These are phyloP conservation scores for Ottelia alismoides DNA, from an alignment of 106 monocot species.

Conservation along the genomic window DNA sequence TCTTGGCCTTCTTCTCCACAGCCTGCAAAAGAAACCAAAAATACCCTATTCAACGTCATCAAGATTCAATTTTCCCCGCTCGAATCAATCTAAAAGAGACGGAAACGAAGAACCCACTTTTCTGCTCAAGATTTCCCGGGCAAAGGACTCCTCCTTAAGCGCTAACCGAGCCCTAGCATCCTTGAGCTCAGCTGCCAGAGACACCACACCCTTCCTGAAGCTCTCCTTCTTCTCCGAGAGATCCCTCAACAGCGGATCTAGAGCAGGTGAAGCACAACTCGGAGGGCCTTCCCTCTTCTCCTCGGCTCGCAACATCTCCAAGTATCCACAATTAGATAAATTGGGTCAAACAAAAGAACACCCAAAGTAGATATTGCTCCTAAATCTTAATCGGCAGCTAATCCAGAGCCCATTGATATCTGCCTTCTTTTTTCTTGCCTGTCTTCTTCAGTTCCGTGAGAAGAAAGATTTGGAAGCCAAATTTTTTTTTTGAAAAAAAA, in stretches of 20 bases:
- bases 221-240: conserved; percentile 76
- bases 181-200: conserved; percentile 69
- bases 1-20: conserved; percentile 54
- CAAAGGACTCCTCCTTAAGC: conserved; percentile 44
- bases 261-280: too few relatives aligned
- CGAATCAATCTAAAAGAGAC: background rate
- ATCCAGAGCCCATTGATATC: too few relatives aligned
- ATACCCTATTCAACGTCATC: background rate
- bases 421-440: too few relatives aligned
- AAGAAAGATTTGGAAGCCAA: too few relatives aligned
- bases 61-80: background rate
- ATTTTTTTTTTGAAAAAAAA: too few relatives aligned
- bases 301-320: too few relatives aligned
- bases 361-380: too few relatives aligned
- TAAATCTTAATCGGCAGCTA: too few relatives aligned
- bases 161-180: conserved; percentile 47
- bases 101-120: conserved; percentile 27
- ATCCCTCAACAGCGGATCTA: conserved; percentile 84
- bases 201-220: conserved; percentile 52
- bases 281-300: too few relatives aligned
- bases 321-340: too few relatives aligned
- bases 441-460: too few relatives aligned
- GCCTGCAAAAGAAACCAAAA: conserved; percentile 20
- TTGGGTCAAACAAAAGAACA: too few relatives aligned
- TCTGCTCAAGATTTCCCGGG: conserved; percentile 35